These are phyloP conservation scores for Capsicum rhomboideum DNA, from an alignment of 257 asterid species.

Conservation along the genomic window DNA sequence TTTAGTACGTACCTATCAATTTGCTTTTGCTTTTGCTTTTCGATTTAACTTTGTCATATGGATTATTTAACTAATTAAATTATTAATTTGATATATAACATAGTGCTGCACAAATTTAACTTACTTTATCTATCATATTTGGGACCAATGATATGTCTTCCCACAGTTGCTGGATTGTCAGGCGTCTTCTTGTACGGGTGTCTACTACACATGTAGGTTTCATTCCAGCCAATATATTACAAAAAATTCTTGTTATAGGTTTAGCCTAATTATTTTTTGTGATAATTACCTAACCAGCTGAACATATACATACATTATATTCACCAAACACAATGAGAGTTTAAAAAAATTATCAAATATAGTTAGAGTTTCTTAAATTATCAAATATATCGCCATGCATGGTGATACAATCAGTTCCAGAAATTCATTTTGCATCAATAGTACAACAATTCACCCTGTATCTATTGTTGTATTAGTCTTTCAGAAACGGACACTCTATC, in stretches of 20 bases:
- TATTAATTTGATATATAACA: background rate
- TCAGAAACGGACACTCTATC: too few relatives aligned
- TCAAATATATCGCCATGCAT: rapidly evolving
- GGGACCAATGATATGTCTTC: background rate
- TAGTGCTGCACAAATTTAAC: background rate
- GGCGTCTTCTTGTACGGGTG: background rate
- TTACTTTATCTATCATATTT: background rate
- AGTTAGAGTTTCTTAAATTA: background rate
- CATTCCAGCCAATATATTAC: slow-evolving; percentile 16
- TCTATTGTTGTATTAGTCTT: too few relatives aligned
- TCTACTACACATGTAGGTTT: slow-evolving; percentile 12
- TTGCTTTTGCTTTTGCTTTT: background rate
- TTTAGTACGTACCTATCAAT: background rate
- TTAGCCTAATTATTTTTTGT: background rate
- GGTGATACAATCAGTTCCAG: too few relatives aligned
- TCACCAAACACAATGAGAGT: too few relatives aligned
- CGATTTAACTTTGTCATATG: background rate
- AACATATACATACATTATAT: too few relatives aligned
- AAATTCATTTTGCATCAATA: too few relatives aligned
- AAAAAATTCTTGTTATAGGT: background rate
- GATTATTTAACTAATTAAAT: background rate
- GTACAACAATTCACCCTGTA: too few relatives aligned
- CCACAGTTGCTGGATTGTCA: background rate
- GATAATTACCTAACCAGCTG: background rate
- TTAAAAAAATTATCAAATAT: background rate